These are phyloP conservation scores for Ambrosia trifida DNA, from an alignment of 129 eudicot genomes.

Conservation along the genomic window DNA sequence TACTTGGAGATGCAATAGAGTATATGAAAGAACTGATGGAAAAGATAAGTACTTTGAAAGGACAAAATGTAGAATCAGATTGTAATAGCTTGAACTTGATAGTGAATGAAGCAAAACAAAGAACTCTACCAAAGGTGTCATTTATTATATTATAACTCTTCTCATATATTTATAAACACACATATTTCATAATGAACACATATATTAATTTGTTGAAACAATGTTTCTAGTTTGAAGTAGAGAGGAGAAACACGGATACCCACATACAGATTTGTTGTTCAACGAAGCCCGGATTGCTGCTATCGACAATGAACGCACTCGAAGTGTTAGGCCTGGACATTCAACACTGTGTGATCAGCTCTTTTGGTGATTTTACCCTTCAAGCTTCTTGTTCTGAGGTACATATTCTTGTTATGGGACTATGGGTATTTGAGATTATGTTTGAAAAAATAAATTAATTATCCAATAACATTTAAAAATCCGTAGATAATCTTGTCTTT, in stretches of 20 bases:
- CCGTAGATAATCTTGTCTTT: no score
- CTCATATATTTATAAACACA: not conserved
- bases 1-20: constrained; percentile 79
- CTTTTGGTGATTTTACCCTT: constrained; percentile 64
- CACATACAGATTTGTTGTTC: constrained; percentile 61
- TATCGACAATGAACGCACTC: constrained; percentile 59
- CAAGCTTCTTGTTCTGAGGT: constrained; percentile 89
- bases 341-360: constrained; percentile 76
- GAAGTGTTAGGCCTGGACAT: constrained; percentile 73
- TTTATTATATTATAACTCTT: not conserved
- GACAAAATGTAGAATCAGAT: constrained; percentile 27
- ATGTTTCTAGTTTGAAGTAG: constrained; percentile 59
- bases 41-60: constrained; percentile 46
- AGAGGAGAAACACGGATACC: constrained; percentile 55
- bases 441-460: not conserved
- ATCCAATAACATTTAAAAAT: not conserved
- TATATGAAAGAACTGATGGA: constrained; percentile 70
- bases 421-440: not conserved
- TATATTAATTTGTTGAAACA: not conserved
- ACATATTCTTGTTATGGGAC: not conserved
- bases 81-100: constrained; percentile 34
- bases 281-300: constrained; percentile 62
- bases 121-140: constrained; percentile 64
- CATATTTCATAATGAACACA: not conserved
- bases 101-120: constrained; percentile 37